A percentile compares a stretch with the other conserved stretches of the same genome.
These are phyloP conservation scores for Tagetes patula DNA, from an alignment of 129 eudicot species.

Conservation along the genomic window DNA sequence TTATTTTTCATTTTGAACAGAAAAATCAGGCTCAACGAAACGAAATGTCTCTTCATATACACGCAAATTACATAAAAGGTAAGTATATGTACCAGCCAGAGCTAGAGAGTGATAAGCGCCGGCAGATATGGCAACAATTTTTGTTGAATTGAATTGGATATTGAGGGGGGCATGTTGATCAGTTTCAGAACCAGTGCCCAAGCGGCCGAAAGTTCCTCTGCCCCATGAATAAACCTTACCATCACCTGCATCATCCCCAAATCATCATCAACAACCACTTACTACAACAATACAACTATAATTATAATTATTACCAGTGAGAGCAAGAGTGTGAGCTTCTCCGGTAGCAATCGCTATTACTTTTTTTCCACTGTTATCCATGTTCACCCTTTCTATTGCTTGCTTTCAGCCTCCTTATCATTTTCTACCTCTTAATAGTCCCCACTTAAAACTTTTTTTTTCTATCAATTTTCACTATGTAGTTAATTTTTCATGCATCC, in stretches of 20 bases:
- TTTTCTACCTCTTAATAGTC: too few species aligned
- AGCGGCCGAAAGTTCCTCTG: slow-evolving; percentile 88
- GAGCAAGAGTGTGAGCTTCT: slow-evolving; percentile 94
- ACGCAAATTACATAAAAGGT: neutral
- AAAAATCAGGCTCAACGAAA: neutral
- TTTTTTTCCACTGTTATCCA: slow-evolving; percentile 25
- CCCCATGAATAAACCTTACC: slow-evolving; percentile 96
- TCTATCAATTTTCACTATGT: too few species aligned
- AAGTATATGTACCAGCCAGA: slow-evolving; percentile 61
- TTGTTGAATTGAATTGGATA: slow-evolving; percentile 41
- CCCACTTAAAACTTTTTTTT: too few species aligned
- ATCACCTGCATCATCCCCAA: slow-evolving; percentile 43
- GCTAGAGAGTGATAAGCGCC: slow-evolving; percentile 93
- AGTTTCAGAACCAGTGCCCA: slow-evolving; percentile 68
- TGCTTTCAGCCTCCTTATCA: too few species aligned
- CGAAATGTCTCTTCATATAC: too few species aligned
- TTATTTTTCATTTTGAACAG: too few species aligned
- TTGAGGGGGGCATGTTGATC: slow-evolving; percentile 52
- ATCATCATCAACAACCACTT: too few species aligned
- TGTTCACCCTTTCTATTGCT: too few species aligned
- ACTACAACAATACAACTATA: neutral
- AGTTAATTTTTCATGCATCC: too few species aligned
- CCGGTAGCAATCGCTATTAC: slow-evolving; percentile 66
- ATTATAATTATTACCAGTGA: slow-evolving; percentile 50
- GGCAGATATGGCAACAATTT: slow-evolving; percentile 72